Conservation (phyloP, 192 early-diverging fungal species). For the Dimargaris verticillata region DNA sequence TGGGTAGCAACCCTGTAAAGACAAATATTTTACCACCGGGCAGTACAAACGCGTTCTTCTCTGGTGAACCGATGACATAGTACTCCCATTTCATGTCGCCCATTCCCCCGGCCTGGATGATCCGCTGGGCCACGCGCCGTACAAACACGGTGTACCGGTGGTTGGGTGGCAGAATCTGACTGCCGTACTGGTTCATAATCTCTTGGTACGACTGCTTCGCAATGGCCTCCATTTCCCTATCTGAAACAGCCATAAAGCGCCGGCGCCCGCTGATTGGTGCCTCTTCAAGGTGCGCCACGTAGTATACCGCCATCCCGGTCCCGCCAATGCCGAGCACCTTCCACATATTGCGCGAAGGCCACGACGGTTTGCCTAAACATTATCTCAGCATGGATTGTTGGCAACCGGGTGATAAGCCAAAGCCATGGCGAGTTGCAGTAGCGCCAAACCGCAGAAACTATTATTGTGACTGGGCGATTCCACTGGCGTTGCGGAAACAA, state of each 20-base stretch:
- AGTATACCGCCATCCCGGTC: slow-evolving; percentile 17
- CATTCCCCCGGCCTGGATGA: slow-evolving; percentile 55
- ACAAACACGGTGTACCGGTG: slow-evolving; percentile 50
- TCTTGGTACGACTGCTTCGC: slow-evolving; percentile 53
- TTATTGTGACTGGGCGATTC: too few species aligned
- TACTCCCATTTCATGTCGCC: slow-evolving; percentile 72
- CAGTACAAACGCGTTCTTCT: slow-evolving; percentile 87
- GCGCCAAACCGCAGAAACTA: too few species aligned
- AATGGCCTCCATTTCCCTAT: slow-evolving; percentile 23
- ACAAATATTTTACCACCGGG: slow-evolving; percentile 96
- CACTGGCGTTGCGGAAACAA: too few species aligned
- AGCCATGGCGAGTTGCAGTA: too few species aligned
- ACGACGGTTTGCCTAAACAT: too few species aligned
- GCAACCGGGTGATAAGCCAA: too few species aligned
- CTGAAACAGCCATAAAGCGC: slow-evolving; percentile 26
- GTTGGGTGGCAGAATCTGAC: slow-evolving; percentile 46
- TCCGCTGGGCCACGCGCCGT: slow-evolving; percentile 41
- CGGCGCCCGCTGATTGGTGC: slow-evolving; percentile 27
- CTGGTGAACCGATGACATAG: slow-evolving; percentile 65
- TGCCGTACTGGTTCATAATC: slow-evolving; percentile 43
- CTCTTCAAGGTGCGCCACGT: slow-evolving; percentile 20
- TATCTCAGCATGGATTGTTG: too few species aligned
- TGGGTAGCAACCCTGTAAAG: slow-evolving; percentile 79
- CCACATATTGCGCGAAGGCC: slow-evolving; percentile 14
- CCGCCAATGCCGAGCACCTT: slow-evolving; percentile 14